phyloP scores from a whole-genome alignment of 805 yeast genomes.

The Ascoidea rubescens region DNA sequence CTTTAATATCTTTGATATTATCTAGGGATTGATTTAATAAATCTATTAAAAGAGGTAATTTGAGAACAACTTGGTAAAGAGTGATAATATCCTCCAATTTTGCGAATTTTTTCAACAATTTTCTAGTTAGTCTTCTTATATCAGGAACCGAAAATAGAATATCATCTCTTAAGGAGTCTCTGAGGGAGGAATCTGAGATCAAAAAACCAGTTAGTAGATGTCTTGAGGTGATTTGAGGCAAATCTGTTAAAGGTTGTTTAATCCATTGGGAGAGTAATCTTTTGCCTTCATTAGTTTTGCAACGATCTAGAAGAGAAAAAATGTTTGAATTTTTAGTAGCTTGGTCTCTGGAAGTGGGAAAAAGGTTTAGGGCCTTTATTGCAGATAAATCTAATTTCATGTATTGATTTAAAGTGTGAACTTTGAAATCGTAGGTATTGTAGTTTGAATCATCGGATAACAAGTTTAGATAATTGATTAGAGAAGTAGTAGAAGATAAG shows the following conservation, averaged over 20 bases:
- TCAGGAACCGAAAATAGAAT: conserved; percentile 72
- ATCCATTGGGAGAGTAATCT: conserved; percentile 86
- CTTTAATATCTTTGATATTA: conserved; percentile 17
- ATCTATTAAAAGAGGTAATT: conserved; percentile 54
- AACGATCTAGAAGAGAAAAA: conserved; percentile 74
- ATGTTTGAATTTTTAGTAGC: conserved; percentile 42
- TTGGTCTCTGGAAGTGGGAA: conserved; percentile 41
- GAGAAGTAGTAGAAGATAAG: conserved; percentile 51
- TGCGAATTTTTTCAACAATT: conserved; percentile 39
- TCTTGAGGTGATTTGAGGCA: conserved; percentile 44
- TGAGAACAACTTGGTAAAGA: conserved; percentile 64
- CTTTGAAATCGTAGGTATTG: conserved; percentile 41
- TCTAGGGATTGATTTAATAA: conserved; percentile 31
- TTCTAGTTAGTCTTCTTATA: conserved; percentile 59
- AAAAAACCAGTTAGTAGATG: conserved; percentile 65
- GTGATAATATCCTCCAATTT: conserved; percentile 81
- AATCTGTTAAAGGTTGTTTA: conserved; percentile 80
- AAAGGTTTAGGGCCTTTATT: conserved; percentile 71
- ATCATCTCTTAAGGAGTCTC: conserved; percentile 53
- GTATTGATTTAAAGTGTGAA: conserved; percentile 61
- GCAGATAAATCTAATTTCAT: conserved; percentile 92
- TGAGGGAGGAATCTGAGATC: conserved; percentile 51
- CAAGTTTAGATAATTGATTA: conserved; percentile 54
- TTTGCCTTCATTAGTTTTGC: conserved; percentile 84
- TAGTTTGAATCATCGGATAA: conserved; percentile 39